Conservation (phyloP, 1,284 basidiomycete species). For the Pulchroboletus neoregius region DNA sequence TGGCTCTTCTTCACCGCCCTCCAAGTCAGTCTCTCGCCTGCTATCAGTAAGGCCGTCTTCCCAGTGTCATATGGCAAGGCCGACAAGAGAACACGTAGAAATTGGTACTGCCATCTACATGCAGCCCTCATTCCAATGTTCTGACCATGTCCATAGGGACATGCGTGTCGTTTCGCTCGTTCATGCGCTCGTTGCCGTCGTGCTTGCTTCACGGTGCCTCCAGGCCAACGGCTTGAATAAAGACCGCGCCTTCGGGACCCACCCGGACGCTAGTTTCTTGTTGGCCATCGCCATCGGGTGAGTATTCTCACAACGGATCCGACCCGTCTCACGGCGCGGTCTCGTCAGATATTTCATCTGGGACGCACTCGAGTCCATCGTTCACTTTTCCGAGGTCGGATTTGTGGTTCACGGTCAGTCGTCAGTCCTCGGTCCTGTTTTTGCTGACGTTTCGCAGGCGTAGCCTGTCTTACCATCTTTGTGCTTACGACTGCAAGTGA, state of each 20-base stretch:
- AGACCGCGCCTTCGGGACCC: slow-evolving; percentile 50
- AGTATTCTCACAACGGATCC: slow-evolving; percentile 15
- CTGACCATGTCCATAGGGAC: slow-evolving; percentile 37
- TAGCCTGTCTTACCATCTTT: slow-evolving; percentile 59
- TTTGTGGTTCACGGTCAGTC: slow-evolving; percentile 63
- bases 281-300: slow-evolving; percentile 47
- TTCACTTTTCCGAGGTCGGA: slow-evolving; percentile 48
- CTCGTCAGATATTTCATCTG: slow-evolving; percentile 48
- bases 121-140: not conserved
- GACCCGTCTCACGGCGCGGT: not conserved
- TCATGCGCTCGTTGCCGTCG: slow-evolving; percentile 44
- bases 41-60: slow-evolving; percentile 41
- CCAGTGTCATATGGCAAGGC: slow-evolving; percentile 42
- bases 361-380: slow-evolving; percentile 47
- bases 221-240: slow-evolving; percentile 34
- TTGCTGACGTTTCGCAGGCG: slow-evolving; percentile 35
- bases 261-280: slow-evolving; percentile 37
- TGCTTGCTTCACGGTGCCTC: slow-evolving; percentile 41
- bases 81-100: slow-evolving; percentile 43
- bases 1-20: slow-evolving; percentile 46
- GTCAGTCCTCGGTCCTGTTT: not conserved
- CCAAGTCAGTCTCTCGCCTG: slow-evolving; percentile 51
- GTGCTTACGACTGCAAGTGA: slow-evolving; percentile 55
- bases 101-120: slow-evolving; percentile 42
- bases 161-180: slow-evolving; percentile 52